Percentiles rank a stretch among this genome's conserved stretches.
These are phyloP conservation scores for Circinella minor DNA, from an alignment of 371 early-diverging fungal genomes.

Conservation along the genomic window DNA sequence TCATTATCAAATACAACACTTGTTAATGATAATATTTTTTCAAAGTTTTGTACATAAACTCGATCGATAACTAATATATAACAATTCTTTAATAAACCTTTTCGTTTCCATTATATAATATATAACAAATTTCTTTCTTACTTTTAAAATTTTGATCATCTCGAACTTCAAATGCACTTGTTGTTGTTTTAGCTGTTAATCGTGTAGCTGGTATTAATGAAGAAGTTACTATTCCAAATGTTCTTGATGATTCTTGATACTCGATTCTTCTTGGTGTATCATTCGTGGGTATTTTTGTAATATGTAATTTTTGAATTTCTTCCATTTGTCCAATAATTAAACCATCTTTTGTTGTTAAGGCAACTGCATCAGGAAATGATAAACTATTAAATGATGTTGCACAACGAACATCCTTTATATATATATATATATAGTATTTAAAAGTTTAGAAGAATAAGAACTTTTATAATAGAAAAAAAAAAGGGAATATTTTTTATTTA, in stretches of 20 bases:
- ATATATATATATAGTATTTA: too few species aligned
- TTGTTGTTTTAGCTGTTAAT: slow-evolving; percentile 32
- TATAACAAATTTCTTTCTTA: slow-evolving; percentile 19
- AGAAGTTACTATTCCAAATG: slow-evolving; percentile 69
- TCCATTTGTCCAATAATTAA: slow-evolving; percentile 85
- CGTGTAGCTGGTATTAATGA: slow-evolving; percentile 35
- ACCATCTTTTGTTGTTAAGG: slow-evolving; percentile 67
- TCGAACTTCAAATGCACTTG: slow-evolving; percentile 60
- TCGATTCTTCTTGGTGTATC: slow-evolving; percentile 81
- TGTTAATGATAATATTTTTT: slow-evolving; percentile 43
- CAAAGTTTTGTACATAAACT: slow-evolving; percentile 49
- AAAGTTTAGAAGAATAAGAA: background rate
- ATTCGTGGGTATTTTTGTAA: slow-evolving; percentile 70
- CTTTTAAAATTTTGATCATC: slow-evolving; percentile 79
- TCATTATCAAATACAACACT: slow-evolving; percentile 48
- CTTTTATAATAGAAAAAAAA: background rate
- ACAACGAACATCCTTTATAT: slow-evolving; percentile 59
- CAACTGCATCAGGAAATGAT: slow-evolving; percentile 70
- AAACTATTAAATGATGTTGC: slow-evolving; percentile 72
- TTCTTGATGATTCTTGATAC: slow-evolving; percentile 59
- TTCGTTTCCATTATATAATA: too few species aligned
- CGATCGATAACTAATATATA: slow-evolving; percentile 42
- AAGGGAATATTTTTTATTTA: slow-evolving; percentile 12
- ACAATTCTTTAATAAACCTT: background rate
- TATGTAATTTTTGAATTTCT: slow-evolving; percentile 88